Evolutionary conservation across 371 early-diverging fungal species (phyloP), one percentile per base, ranked within the genome.

Genomic region (Rhizopus sp.): DNA sequence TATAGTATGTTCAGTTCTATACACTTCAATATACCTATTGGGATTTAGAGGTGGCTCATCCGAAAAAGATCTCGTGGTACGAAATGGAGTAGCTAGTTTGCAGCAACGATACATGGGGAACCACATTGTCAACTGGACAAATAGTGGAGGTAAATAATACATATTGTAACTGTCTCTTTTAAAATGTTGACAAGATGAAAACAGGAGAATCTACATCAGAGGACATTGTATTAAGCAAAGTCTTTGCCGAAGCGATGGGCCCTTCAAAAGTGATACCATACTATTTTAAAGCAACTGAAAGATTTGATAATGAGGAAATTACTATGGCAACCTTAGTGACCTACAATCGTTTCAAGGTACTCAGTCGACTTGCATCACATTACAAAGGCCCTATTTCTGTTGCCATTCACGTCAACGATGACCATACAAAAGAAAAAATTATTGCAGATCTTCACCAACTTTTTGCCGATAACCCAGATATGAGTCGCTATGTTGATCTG

Each of bases 231-330:
- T 64, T 85, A 60, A 77, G 79, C 40, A 87, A 87, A 58, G 72
- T 84, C 2, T 88, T 82, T 60, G 73, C 83, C 16, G 83, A 83
- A 45, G 75, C 86, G 0, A 81, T 88, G 83, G 80, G 82, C 7
- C 88, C 88, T 9, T 83, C 80, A 41, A 75, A 83, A 35, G 71
- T 86, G 48, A 83, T 80, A 30, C 86, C 88, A 4, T 85, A 83
- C 47, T 86, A 82, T 59, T 82, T 73, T 60, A 70, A 70, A 52
- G 83, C 86, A 5, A 66, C 74, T 32, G 64, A 70, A 15, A 41
- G 54, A 33, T 75, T 82, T 50, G 76, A 78, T 39, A 61, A 73
- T 35, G 81, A 83, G 62, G 88, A 86, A 35, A 78, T 83, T 35
- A 72, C 80, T 12, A 72, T 82, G n/a, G 68, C 82, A 29, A 78